Percentiles rank a stretch among this genome's conserved stretches.
Conservation (phyloP, 805 yeast genomes). For the Hanseniaspora meyeri region DNA sequence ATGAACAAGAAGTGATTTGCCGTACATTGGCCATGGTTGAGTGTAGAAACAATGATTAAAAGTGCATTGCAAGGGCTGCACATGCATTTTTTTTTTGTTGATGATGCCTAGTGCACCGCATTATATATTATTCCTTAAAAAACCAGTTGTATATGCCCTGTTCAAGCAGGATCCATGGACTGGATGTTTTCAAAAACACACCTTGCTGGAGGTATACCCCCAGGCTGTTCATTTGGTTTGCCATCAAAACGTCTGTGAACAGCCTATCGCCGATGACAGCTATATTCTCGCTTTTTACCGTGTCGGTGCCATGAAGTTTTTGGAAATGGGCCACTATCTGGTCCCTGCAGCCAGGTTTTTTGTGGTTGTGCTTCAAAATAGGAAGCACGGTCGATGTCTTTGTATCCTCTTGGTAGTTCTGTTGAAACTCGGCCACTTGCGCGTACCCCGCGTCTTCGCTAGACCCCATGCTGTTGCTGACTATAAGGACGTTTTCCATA, state of each 20-base stretch:
- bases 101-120: too few relatives aligned
- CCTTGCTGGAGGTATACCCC: constrained; percentile 80
- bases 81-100: too few relatives aligned
- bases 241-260: constrained; percentile 86
- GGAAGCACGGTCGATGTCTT: constrained; percentile 32
- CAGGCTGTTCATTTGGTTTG: constrained; percentile 80
- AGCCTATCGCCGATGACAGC: constrained; percentile 85
- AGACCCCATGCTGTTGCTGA: constrained; percentile 89
- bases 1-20: neutral
- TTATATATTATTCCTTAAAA: neutral
- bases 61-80: too few relatives aligned
- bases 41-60: neutral
- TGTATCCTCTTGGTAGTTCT: constrained; percentile 44
- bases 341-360: constrained; percentile 68
- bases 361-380: constrained; percentile 31
- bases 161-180: constrained; percentile 22
- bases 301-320: constrained; percentile 32
- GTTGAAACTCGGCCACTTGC: neutral
- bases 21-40: too few relatives aligned
- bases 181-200: constrained; percentile 32
- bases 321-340: constrained; percentile 56
- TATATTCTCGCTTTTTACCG: constrained; percentile 34
- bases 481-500: constrained; percentile 50
- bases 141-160: neutral
- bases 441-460: constrained; percentile 49